Conservation (phyloP, 306 rosid species). For the Quercus gilva region DNA sequence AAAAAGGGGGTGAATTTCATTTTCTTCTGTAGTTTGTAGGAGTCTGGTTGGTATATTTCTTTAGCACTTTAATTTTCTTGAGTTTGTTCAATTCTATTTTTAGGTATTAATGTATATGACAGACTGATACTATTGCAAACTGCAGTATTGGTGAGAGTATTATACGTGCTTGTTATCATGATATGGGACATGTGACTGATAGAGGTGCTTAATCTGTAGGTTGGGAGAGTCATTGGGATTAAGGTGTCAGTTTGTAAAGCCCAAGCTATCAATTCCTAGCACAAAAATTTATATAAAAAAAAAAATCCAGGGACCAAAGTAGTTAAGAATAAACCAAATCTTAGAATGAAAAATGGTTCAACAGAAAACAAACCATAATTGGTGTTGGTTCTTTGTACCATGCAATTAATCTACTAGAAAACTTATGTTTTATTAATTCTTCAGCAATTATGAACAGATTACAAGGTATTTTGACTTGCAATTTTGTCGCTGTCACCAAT, state of each 20-base stretch:
- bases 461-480: not conserved
- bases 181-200: not conserved
- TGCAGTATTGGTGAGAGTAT: not conserved
- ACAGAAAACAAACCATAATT: not conserved
- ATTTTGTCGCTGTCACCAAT: not conserved
- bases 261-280: not conserved
- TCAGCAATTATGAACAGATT: not conserved
- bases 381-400: not conserved
- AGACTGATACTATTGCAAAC: not conserved
- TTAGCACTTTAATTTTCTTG: not conserved
- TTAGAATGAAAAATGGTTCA: too few species aligned
- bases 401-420: not conserved
- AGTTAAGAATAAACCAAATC: too few species aligned
- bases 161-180: not conserved
- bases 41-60: not conserved
- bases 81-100: not conserved
- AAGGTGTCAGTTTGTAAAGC: not conserved
- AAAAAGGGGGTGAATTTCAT: not conserved
- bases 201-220: not conserved
- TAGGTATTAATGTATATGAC: not conserved
- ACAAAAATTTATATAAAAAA: not conserved
- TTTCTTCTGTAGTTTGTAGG: not conserved
- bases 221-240: not conserved
- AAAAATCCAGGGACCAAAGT: not conserved
- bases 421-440: not conserved